phyloP scores from a whole-genome alignment of 306 rosid species.

The Abrus precatorius region DNA sequence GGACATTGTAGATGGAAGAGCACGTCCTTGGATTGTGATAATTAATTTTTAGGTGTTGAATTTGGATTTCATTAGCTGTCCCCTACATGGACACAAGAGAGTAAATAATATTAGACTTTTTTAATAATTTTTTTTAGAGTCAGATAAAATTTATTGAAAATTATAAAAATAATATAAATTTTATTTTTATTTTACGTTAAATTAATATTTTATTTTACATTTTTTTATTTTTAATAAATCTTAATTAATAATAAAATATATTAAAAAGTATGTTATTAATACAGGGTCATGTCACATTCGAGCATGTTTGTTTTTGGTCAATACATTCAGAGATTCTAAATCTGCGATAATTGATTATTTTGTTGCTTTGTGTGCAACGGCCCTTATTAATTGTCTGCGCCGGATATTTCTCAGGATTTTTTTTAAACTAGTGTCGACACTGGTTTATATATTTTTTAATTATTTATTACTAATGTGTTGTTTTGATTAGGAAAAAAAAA shows the following conservation, averaged over 20 bases:
- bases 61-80: not conserved
- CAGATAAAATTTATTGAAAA: too few relatives aligned
- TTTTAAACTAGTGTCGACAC: not conserved
- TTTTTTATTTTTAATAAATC: too few relatives aligned
- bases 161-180: too few relatives aligned
- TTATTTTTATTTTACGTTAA: too few relatives aligned
- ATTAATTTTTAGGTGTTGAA: not conserved
- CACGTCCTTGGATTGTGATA: slow-evolving; percentile 9
- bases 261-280: too few relatives aligned
- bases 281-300: slow-evolving; percentile 3
- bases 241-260: too few relatives aligned
- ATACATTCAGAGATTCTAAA: not conserved
- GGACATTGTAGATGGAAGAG: not conserved
- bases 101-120: too few relatives aligned
- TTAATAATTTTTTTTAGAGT: too few relatives aligned
- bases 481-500: too few relatives aligned
- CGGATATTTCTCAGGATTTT: slow-evolving; percentile 16
- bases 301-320: not conserved
- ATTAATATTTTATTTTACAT: too few relatives aligned
- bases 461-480: too few relatives aligned
- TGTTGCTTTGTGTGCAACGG: not conserved
- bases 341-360: not conserved
- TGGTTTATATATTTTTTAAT: too few relatives aligned
- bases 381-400: not conserved
- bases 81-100: not conserved